Base-by-base conservation (phyloP, 2,329 filamentous ascomycete genomes). In the Talaromyces sp. region DNA sequence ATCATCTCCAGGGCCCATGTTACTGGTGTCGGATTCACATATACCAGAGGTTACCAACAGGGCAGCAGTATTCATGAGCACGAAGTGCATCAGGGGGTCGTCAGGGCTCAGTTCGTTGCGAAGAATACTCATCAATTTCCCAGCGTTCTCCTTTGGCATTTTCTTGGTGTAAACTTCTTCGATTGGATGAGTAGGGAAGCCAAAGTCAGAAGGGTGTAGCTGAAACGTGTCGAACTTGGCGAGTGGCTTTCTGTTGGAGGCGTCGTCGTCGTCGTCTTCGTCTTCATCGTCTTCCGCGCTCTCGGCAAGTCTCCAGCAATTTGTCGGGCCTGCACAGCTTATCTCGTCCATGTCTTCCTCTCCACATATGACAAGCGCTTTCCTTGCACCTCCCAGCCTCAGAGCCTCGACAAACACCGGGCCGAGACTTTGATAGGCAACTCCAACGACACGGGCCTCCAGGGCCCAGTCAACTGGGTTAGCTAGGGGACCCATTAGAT, bases 281-380 rank as follows among this genome's bases (percentile, higher is more conserved):
- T 73, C 70, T 3, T 58, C 51, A 1, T 59, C 55, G 43, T 53
- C 51, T 70, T 81, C 81, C 1, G 77, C 71, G 56, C 79, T 75
- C 63, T 83, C 82, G 5, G 79, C 80, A 27, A 97, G 77, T 76
- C 86, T 86, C 95, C 95, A 99, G 82, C 93, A 96, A 69, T 90
- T 87, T 2, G 93, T 96, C 38, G 82, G 82, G 0, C 95, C 93
- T 1, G 93, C 95, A 67, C 93, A 97, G 68, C 90, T 95, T 63
- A 99, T 86, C 78, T 99, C 95, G 72, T 99, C 95, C 31, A 99
- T 85, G 68, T 98, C 91, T 78, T 98, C 96, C 66, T 90, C 89
- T 50, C 95, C 95, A 71, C 93, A 99, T 19, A 98, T 90, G 24
- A 99, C 85, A 75, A 99, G 80, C 2, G 90, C 93, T 75, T 97